A percentile compares a stretch with the other conserved stretches of the same genome.
Conservation (phyloP, 202 grass and related monocot genomes). For the Panicum hallii region DNA sequence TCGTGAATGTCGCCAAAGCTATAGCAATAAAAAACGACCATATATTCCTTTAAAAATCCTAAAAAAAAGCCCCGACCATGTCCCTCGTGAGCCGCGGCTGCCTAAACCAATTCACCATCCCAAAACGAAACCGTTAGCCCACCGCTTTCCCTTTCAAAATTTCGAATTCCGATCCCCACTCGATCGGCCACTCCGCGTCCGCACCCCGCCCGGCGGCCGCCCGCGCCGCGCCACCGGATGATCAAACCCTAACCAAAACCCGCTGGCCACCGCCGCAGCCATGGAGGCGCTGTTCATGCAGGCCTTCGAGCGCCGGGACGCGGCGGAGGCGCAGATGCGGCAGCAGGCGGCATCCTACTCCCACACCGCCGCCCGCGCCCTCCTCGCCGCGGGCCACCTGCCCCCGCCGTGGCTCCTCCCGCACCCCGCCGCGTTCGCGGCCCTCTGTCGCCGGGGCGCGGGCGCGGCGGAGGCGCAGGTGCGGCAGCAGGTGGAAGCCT, state of each 20-base stretch:
- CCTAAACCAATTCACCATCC: not conserved
- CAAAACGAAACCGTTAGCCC: not conserved
- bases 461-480: conserved; percentile 54
- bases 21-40: no score
- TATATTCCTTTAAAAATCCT: no score
- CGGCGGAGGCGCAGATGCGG: conserved; percentile 59
- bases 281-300: conserved; percentile 74
- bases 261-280: not conserved
- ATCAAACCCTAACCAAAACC: conserved; percentile 33
- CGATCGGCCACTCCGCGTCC: no score
- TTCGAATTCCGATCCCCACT: not conserved
- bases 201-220: not conserved
- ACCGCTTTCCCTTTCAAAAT: not conserved
- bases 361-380: conserved; percentile 50
- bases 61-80: no score
- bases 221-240: not conserved
- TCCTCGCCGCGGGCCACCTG: conserved; percentile 47
- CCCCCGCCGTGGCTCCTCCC: conserved; percentile 65
- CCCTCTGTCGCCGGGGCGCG: not conserved
- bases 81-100: no score
- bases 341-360: conserved; percentile 60
- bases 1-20: no score
- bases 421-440: not conserved
- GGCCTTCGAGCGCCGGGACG: conserved; percentile 59
- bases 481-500: conserved; percentile 55